A percentile compares a stretch with the other conserved stretches of the same genome.
Evolutionary conservation across 768 basidiomycete species (phyloP).

Genomic region (Tephrocybe sp.): DNA sequence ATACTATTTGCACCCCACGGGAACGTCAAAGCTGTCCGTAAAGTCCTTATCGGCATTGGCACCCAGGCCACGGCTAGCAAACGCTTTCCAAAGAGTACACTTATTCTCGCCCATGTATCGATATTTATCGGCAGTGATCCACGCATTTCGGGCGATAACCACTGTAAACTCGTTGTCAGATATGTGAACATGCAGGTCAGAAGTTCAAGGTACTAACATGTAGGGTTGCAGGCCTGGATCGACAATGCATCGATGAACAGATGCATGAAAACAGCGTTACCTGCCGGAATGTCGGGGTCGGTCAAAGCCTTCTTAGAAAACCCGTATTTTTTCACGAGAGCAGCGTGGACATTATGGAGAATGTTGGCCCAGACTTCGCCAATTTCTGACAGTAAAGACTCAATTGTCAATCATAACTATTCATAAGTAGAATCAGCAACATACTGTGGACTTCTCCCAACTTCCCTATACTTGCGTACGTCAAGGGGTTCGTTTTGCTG

Average conservation of each 20-base stretch:
- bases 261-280: slow-evolving; percentile 37
- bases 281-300: slow-evolving; percentile 27
- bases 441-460: slow-evolving; percentile 38
- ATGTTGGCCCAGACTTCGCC: slow-evolving; percentile 41
- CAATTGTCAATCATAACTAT: not conserved
- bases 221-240: slow-evolving; percentile 36
- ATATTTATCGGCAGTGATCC: slow-evolving; percentile 41
- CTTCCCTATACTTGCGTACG: slow-evolving; percentile 31
- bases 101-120: slow-evolving; percentile 36
- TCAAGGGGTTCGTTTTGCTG: slow-evolving; percentile 33
- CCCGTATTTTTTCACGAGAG: slow-evolving; percentile 18
- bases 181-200: not conserved
- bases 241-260: slow-evolving; percentile 38
- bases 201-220: slow-evolving; percentile 21
- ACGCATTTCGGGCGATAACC: slow-evolving; percentile 35
- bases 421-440: not conserved
- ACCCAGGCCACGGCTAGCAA: slow-evolving; percentile 40
- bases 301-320: slow-evolving; percentile 16
- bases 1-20: not conserved
- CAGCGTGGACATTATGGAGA: slow-evolving; percentile 22
- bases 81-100: slow-evolving; percentile 39
- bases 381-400: slow-evolving; percentile 24
- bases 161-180: slow-evolving; percentile 18
- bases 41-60: slow-evolving; percentile 8
- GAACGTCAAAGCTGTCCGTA: slow-evolving; percentile 3